phyloP scores from a whole-genome alignment of 768 basidiomycete species.

The Grammothele lineata region DNA sequence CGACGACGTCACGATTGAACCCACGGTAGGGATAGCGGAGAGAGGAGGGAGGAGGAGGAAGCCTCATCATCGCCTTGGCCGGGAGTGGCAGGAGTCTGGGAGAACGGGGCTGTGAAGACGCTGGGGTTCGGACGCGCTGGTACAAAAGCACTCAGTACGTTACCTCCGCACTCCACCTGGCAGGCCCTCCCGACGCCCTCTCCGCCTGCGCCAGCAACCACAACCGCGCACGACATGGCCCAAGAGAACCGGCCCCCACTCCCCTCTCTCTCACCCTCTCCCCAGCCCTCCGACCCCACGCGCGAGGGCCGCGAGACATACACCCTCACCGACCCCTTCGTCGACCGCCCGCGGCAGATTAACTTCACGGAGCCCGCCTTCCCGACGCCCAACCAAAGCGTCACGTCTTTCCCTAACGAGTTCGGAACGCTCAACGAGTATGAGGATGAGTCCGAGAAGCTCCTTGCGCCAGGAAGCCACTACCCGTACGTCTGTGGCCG shows the following conservation, averaged over 20 bases:
- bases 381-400: slow-evolving; percentile 56
- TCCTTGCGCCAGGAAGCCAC: slow-evolving; percentile 60
- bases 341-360: slow-evolving; percentile 56
- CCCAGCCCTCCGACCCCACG: too few species aligned
- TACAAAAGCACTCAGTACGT: slow-evolving; percentile 5
- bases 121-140: not conserved
- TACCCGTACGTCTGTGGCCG: slow-evolving; percentile 64
- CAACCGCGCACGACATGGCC: slow-evolving; percentile 21
- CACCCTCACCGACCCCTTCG: slow-evolving; percentile 61
- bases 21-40: too few species aligned
- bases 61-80: too few species aligned
- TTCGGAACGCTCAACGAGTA: slow-evolving; percentile 39
- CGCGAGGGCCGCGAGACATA: too few species aligned
- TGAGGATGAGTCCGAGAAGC: slow-evolving; percentile 68
- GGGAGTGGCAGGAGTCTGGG: slow-evolving; percentile 13
- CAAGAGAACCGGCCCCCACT: slow-evolving; percentile 25
- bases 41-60: too few species aligned
- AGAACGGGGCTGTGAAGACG: slow-evolving; percentile 7
- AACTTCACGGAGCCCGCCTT: slow-evolving; percentile 55
- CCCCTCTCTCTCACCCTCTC: slow-evolving; percentile 24
- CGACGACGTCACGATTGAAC: too few species aligned
- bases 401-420: slow-evolving; percentile 49
- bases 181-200: slow-evolving; percentile 7
- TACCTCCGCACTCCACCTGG: not conserved
- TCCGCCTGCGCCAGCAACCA: not conserved